Evolutionary conservation across 768 basidiomycete genomes (phyloP).

Genomic region (Collybiopsis luxurians): DNA sequence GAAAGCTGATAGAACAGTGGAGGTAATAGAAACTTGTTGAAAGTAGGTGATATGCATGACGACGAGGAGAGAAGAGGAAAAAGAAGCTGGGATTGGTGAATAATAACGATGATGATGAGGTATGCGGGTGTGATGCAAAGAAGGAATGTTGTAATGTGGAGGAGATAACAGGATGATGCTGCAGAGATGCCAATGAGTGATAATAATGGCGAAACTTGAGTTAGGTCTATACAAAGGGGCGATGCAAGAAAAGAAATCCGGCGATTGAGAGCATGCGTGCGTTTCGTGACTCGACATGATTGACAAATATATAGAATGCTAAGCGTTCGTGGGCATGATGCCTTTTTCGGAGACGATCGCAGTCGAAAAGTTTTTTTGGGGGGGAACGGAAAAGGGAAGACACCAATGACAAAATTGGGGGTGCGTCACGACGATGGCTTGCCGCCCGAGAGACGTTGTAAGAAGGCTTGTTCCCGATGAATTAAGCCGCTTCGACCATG

Average conservation of each 20-base stretch:
- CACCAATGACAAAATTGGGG: background rate
- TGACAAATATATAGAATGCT: background rate
- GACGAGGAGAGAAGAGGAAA: no score
- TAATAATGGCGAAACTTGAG: slow-evolving; percentile 4
- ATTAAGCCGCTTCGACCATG: slow-evolving; percentile 63
- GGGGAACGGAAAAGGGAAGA: slow-evolving; percentile 4
- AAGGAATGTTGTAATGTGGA: background rate
- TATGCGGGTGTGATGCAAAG: background rate
- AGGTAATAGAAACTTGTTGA: no score
- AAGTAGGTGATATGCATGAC: no score
- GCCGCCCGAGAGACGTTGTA: slow-evolving; percentile 2
- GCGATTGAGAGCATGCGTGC: slow-evolving; percentile 4
- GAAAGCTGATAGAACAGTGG: no score
- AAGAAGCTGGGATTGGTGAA: background rate
- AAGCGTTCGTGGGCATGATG: background rate
- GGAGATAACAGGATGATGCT: background rate
- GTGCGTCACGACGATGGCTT: slow-evolving; percentile 1
- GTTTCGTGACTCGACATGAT: background rate
- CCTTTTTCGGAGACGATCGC: background rate
- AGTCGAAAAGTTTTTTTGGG: background rate
- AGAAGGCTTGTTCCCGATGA: slow-evolving; percentile 33
- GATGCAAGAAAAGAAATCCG: slow-evolving; percentile 5
- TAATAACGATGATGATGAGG: background rate
- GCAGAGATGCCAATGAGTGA: slow-evolving; percentile 1
- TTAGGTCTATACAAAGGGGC: slow-evolving; percentile 1